A percentile compares a stretch with the other conserved stretches of the same genome.
Conservation (phyloP, 352 stramenopile genomes). For the Blastocystis sp. region DNA sequence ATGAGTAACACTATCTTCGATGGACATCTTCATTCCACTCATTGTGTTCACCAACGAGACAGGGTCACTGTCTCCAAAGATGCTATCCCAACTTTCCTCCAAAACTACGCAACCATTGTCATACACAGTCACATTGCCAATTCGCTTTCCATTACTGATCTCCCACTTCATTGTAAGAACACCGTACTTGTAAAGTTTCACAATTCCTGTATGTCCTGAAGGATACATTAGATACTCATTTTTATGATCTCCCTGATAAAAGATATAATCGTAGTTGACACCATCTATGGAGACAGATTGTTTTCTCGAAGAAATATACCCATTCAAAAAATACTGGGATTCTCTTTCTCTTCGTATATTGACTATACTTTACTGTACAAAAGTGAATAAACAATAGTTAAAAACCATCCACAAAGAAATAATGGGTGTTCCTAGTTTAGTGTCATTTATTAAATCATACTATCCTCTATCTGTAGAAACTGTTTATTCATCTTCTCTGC, state of each 20-base stretch:
- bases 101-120: background rate
- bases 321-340: background rate
- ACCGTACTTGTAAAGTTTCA: background rate
- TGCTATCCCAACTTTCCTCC: background rate
- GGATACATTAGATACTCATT: background rate
- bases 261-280: background rate
- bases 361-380: background rate
- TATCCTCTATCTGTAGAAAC: constrained; percentile 20
- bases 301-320: background rate
- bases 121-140: background rate
- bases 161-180: background rate
- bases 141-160: background rate
- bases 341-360: background rate
- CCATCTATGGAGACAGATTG: background rate
- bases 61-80: background rate
- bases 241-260: background rate
- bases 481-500: background rate
- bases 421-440: constrained; percentile 27
- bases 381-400: no score
- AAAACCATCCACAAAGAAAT: no score
- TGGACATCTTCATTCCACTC: background rate
- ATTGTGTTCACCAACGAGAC: background rate
- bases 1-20: background rate
- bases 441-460: background rate
- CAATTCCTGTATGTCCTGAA: background rate